These are phyloP conservation scores for Brassica balearica DNA, from an alignment of 441 rosid species.

Conservation along the genomic window DNA sequence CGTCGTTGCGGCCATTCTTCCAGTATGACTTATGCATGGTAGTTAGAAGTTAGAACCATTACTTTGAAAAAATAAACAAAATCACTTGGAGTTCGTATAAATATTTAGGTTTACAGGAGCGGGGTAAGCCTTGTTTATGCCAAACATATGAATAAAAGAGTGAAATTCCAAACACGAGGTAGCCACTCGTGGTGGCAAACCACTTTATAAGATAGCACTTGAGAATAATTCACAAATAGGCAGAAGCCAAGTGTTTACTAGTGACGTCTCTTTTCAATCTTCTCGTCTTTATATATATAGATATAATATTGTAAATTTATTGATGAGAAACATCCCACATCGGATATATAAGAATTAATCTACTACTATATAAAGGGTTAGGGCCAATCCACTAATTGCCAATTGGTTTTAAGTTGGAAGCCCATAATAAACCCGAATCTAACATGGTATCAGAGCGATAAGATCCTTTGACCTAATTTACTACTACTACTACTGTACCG, in stretches of 20 bases:
- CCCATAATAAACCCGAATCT: no score
- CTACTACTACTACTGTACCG: no score
- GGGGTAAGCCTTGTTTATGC: not conserved
- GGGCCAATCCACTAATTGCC: no score
- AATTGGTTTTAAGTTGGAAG: no score
- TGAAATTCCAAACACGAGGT: constrained; percentile 30
- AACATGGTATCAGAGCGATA: no score
- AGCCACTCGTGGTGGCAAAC: constrained; percentile 75
- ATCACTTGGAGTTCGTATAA: not conserved
- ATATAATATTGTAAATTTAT: not conserved
- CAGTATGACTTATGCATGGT: not conserved
- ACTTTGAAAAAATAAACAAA: not conserved
- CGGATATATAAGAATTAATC: no score
- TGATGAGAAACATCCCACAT: no score
- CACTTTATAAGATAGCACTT: constrained; percentile 65
- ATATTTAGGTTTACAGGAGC: not conserved
- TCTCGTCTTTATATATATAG: constrained; percentile 14
- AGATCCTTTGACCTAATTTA: no score
- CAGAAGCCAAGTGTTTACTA: constrained; percentile 47
- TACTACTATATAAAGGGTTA: no score
- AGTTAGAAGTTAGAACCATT: not conserved
- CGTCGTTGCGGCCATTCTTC: not conserved
- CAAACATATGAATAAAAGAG: not conserved
- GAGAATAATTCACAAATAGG: constrained; percentile 49
- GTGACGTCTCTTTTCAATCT: constrained; percentile 54